Base-by-base conservation (phyloP, 2,329 filamentous ascomycete species). In the Talaromyces funiculosus region DNA sequence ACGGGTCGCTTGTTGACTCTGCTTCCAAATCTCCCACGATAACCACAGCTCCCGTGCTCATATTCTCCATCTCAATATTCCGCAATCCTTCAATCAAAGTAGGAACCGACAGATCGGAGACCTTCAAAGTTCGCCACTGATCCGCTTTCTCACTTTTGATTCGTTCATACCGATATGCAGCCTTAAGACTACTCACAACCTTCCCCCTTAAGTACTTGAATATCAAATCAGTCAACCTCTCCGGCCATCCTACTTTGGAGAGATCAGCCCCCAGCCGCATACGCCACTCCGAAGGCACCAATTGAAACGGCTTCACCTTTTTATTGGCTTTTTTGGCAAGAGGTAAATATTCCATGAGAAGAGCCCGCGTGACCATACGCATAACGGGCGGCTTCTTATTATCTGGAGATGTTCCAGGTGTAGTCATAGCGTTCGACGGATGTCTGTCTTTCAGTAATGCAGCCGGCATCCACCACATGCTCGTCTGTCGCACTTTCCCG, bases 181-280 rank as follows among this genome's bases (percentile, higher is more conserved):
- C 74, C 40, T 71, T 69, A 47, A 82, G 63, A n/a, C 71, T 69
- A 56, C 70, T 72, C 7, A 72, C 51, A 0, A 73, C 68, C 9
- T 73, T 68, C 47, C 67, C 70, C 20, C 73, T 72, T 68, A 81
- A 69, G 49, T 73, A 62, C 6, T 63, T 64, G 0, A 78, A 64
- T 3, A 81, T 65, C 49, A 80, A 73, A 3, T 72, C 69, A 3
- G 77, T 67, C 75, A 82, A 81, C 65, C 82, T 78, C 54, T 76
- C 67, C 14, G 78, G 72, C 79, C 80, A 82, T 1, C 78, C 68
- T 12, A 79, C 57, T 4, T 68, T 67, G 29, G 66, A 69, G 22
- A 73, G 61, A 12, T 73, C 66, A 1, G 56, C 49, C 6, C 1
- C 67, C 69, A 24, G 73, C 43, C 6, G 12, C 6, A 18, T n/a